These are phyloP conservation scores for Boletellus dicymbophilus DNA, from an alignment of 1,284 basidiomycete genomes.

Conservation along the genomic window DNA sequence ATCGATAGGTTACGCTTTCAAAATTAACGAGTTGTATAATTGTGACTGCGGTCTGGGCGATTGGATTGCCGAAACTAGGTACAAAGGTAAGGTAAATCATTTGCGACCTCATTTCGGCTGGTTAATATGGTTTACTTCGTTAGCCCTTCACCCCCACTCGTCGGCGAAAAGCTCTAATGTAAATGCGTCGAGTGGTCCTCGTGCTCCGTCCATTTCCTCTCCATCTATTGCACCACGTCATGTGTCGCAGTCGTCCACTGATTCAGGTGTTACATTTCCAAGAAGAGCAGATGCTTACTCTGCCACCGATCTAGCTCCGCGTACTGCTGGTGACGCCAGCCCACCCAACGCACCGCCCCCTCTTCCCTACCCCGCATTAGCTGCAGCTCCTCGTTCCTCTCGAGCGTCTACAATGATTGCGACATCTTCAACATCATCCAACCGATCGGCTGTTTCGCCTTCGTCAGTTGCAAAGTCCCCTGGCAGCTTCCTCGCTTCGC, in stretches of 20 bases:
- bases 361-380: conserved; percentile 76
- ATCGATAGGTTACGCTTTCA: conserved; percentile 75
- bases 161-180: conserved; percentile 24
- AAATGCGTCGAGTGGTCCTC: conserved; percentile 26
- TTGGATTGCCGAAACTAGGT: conserved; percentile 66
- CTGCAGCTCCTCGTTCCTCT: conserved; percentile 31
- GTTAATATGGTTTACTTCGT: conserved; percentile 10
- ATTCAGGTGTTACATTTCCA: conserved; percentile 78
- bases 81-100: conserved; percentile 47
- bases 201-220: conserved; percentile 33
- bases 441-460: conserved; percentile 29
- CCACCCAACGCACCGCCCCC: conserved; percentile 58
- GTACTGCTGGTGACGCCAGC: conserved; percentile 44
- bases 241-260: conserved; percentile 67
- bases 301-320: conserved; percentile 69
- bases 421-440: conserved; percentile 37
- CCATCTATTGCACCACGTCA: conserved; percentile 56
- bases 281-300: conserved; percentile 71
- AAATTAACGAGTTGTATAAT: conserved; percentile 80
- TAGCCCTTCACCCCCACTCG: conserved; percentile 31
- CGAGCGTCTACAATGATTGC: conserved; percentile 32
- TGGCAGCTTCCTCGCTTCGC: conserved; percentile 70
- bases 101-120: not conserved
- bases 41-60: conserved; percentile 80
- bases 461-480: conserved; percentile 41